These are phyloP conservation scores for Trichoderma guizhouense DNA, from an alignment of 2,329 filamentous ascomycete genomes.

Conservation along the genomic window DNA sequence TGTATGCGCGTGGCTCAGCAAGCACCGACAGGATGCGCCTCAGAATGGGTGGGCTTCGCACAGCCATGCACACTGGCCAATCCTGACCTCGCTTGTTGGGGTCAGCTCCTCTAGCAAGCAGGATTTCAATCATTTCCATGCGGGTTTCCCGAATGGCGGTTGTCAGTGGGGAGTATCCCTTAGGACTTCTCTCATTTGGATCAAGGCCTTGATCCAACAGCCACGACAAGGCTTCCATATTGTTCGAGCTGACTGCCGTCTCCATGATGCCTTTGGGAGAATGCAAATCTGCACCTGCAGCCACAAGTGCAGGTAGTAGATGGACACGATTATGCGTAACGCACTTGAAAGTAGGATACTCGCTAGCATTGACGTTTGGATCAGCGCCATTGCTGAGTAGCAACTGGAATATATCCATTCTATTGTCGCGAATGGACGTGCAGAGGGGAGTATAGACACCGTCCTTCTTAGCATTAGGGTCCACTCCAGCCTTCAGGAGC, in stretches of 20 bases:
- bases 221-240: conserved; percentile 58
- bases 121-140: conserved; percentile 55
- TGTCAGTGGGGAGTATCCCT: conserved; percentile 60
- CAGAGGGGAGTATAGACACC: conserved; percentile 66
- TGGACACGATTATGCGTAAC: conserved; percentile 63
- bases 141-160: conserved; percentile 62
- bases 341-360: conserved; percentile 67
- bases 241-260: conserved; percentile 59
- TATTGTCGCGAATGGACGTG: conserved; percentile 65
- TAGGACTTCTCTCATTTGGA: conserved; percentile 56
- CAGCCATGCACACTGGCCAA: conserved; percentile 69
- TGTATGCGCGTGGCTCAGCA: conserved; percentile 57
- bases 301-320: conserved; percentile 56
- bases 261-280: conserved; percentile 64
- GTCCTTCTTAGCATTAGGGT: conserved; percentile 60
- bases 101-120: conserved; percentile 58
- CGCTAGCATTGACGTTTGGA: conserved; percentile 59
- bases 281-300: conserved; percentile 57
- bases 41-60: conserved; percentile 58
- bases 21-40: conserved; percentile 56
- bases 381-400: conserved; percentile 57
- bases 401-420: conserved; percentile 57
- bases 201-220: conserved; percentile 58
- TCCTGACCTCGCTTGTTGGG: conserved; percentile 62
- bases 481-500: conserved; percentile 56